Conservation (phyloP, 345 rosid genomes). For the Acer campestre region DNA sequence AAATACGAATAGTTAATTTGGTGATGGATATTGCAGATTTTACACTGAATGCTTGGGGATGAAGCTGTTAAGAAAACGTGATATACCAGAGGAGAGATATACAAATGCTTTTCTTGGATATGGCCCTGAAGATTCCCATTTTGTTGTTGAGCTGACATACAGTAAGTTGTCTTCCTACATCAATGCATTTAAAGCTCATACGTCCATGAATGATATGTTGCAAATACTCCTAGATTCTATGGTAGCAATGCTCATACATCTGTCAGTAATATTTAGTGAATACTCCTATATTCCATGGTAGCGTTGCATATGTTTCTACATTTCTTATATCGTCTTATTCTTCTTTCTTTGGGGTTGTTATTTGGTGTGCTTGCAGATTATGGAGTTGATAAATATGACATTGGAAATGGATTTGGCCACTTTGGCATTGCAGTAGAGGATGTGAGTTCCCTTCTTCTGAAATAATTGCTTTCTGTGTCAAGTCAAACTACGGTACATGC, state of each 20-base stretch:
- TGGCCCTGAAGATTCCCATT: constrained; percentile 97
- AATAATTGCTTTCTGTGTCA: neutral
- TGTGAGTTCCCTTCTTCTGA: constrained; percentile 53
- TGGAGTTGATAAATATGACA: constrained; percentile 88
- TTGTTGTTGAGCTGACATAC: constrained; percentile 87
- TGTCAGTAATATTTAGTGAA: neutral
- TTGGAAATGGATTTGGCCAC: constrained; percentile 93
- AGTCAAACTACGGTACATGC: constrained; percentile 2
- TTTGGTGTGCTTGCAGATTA: constrained; percentile 55
- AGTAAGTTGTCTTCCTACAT: constrained; percentile 47
- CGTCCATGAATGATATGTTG: neutral
- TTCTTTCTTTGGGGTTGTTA: neutral
- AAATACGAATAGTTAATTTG: neutral
- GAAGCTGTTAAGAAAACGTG: constrained; percentile 96
- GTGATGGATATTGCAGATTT: constrained; percentile 52
- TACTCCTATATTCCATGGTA: neutral
- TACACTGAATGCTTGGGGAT: constrained; percentile 96
- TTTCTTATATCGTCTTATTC: neutral
- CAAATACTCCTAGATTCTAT: neutral
- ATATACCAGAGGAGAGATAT: constrained; percentile 96
- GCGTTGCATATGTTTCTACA: neutral
- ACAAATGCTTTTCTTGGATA: constrained; percentile 97
- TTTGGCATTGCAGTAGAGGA: constrained; percentile 94
- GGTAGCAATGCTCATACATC: neutral
- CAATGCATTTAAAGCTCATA: neutral